phyloP scores from a whole-genome alignment of 306 rosid species.

The Casuarina cunninghamiana region DNA sequence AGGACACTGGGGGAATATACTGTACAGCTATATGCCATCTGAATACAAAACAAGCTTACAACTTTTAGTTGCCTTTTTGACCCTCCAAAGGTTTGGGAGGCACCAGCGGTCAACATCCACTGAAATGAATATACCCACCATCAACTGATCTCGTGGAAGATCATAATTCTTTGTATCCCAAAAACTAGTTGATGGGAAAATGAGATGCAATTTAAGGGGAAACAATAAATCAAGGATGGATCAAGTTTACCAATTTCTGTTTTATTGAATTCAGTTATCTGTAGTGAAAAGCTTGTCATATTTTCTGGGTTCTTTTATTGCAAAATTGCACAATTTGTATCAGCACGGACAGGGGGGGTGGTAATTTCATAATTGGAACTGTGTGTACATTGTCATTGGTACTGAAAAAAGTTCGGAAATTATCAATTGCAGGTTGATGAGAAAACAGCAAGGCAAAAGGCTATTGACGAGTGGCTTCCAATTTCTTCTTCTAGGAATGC shows the following conservation, averaged over 20 bases:
- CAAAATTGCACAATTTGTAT: neutral
- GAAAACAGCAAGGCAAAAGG: slow-evolving; percentile 34
- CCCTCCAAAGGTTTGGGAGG: neutral
- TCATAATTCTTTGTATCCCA: too few species aligned
- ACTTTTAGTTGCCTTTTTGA: neutral
- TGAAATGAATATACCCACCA: neutral
- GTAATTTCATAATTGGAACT: neutral
- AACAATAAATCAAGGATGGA: neutral
- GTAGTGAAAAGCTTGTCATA: neutral
- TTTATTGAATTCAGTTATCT: neutral
- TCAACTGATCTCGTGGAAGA: too few species aligned
- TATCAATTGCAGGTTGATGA: slow-evolving; percentile 19
- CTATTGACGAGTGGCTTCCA: slow-evolving; percentile 63
- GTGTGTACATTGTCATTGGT: neutral
- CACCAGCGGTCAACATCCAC: neutral
- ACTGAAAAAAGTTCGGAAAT: neutral
- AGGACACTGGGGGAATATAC: neutral
- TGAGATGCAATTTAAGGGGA: neutral
- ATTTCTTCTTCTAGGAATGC: slow-evolving; percentile 58
- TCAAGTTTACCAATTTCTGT: neutral
- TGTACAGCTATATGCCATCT: neutral
- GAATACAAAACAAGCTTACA: neutral
- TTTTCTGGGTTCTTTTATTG: neutral
- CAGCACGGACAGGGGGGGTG: too few species aligned
- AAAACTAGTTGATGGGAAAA: neutral